Evolutionary conservation across 2,329 filamentous ascomycete genomes (phyloP).

Genomic region (Colletotrichum sp.): DNA sequence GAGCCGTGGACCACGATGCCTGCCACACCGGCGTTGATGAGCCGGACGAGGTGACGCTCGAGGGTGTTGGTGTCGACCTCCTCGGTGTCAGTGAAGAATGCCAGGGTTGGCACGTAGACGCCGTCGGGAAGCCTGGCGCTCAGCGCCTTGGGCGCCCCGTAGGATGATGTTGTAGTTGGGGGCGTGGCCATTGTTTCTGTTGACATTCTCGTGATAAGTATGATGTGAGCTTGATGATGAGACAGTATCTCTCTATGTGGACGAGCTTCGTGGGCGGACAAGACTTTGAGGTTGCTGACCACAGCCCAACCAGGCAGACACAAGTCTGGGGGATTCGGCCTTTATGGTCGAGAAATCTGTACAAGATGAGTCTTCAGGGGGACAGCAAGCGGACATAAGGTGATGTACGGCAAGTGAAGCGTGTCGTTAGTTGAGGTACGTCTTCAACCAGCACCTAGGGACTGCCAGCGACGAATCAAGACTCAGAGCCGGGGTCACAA

Average conservation of each 20-base stretch:
- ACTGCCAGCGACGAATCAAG: neutral
- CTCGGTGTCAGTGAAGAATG: constrained; percentile 39
- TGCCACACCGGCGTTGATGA: constrained; percentile 62
- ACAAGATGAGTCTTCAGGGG: neutral
- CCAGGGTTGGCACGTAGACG: constrained; percentile 42
- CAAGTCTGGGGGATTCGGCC: neutral
- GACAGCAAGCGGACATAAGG: neutral
- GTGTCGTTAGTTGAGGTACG: neutral
- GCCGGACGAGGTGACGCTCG: constrained; percentile 36
- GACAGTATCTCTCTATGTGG: accelerated
- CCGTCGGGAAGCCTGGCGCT: constrained; percentile 24
- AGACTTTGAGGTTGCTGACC: neutral
- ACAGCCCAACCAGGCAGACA: neutral
- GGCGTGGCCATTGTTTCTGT: neutral
- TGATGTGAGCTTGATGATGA: neutral
- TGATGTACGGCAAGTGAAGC: neutral
- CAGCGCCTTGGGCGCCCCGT: constrained; percentile 8
- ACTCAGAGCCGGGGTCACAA: neutral
- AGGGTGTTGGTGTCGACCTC: constrained; percentile 35
- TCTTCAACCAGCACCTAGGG: neutral
- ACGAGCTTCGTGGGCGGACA: neutral
- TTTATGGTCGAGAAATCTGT: neutral
- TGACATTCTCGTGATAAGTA: neutral
- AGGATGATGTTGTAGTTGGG: neutral
- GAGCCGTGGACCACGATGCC: constrained; percentile 74